Evolutionary conservation across 1,284 basidiomycete species (phyloP), one percentile per base, ranked within the genome.

Genomic region (Ustanciosporium gigantosporum): DNA sequence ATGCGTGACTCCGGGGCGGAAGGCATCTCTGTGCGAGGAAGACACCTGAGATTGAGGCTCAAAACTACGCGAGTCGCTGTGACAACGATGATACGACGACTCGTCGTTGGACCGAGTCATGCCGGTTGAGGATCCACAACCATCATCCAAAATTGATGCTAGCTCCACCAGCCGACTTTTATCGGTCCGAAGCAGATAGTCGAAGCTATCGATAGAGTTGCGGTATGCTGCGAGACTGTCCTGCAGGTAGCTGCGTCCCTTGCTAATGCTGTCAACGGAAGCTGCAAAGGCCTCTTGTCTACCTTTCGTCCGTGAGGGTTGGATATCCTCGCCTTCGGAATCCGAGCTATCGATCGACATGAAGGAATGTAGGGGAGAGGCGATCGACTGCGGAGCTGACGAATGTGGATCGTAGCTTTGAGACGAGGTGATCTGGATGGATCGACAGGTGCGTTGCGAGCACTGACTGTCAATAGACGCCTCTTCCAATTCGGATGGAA

Each of bases 271-370:
- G n/a, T n/a, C n/a, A n/a, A n/a, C n/a, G n/a, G n/a, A n/a, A n/a
- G n/a, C n/a, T n/a, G n/a, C n/a, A n/a, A n/a, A n/a, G n/a, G n/a
- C n/a, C n/a, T n/a, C n/a, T n/a, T n/a, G n/a, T n/a, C n/a, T n/a
- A n/a, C n/a, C n/a, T n/a, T n/a, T n/a, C n/a, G n/a, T n/a, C n/a
- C n/a, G n/a, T n/a, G n/a, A n/a, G n/a, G n/a, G n/a, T n/a, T n/a
- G n/a, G n/a, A n/a, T n/a, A 22, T 25, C 38, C 14, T 47, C 41
- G 34, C 21, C 32, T 3, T 57, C 60, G 5, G 25, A 35, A 24
- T 62, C 59, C 16, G 53, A 57, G 46, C 61, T 65, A 37, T 65
- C 61, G 38, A 65, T 59, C 35, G 61, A 65, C 44, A 65, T 65
- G 43, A 65, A 65, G 1, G 61, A 65, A 31, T 44, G 49, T 31